Evolutionary conservation across 164 flowering plant species (phyloP), one percentile per base, ranked within the genome.

Genomic region (Amborella trichopoda): DNA sequence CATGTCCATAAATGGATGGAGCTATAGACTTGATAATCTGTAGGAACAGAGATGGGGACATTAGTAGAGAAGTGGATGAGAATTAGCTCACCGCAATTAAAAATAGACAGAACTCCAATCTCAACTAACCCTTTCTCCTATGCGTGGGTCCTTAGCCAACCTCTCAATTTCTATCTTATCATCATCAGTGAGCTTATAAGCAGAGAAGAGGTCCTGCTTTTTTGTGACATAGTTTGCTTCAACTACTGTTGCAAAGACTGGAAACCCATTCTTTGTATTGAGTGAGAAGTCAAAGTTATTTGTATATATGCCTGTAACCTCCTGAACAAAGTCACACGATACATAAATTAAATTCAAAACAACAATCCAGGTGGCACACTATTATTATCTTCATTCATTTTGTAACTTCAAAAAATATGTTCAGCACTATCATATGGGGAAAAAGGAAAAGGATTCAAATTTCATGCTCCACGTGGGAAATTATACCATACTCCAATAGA

Each of bases 181-280:
- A 65, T 91, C 96, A 64, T 87, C 83, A 11, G 96, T 91, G 46
- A 91, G 94, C 58, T 86, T 86, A 77, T 87, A 91, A 28, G 91
- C 95, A 53, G 99, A 91, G 60, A 91, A 91, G 24, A 91, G 91
- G 56, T 91, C 99, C 30, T 91, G 96, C 66, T 84, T 91, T 73
- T 86, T 90, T 16, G 94, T 69, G n/a, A 90, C 72, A 58, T 86
- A 70, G 61, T 90, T 90, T 49, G 95, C 98, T 67, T 90, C 98
- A 46, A 90, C 71, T 9, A 90, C 91, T 30, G 98, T 86, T 51
- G 98, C 86, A 60, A 90, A 90, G 23, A 86, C 94, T 39, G 98
- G 99, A 67, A 91, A 91, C 1, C 99, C 99, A 64, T 91, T 88
- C 73, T 91, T 91, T 28, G 99, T 91, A 46, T 91, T 91, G 56